These are phyloP conservation scores for Phaffomyces thermotolerans DNA, from an alignment of 805 yeast species.

Conservation along the genomic window DNA sequence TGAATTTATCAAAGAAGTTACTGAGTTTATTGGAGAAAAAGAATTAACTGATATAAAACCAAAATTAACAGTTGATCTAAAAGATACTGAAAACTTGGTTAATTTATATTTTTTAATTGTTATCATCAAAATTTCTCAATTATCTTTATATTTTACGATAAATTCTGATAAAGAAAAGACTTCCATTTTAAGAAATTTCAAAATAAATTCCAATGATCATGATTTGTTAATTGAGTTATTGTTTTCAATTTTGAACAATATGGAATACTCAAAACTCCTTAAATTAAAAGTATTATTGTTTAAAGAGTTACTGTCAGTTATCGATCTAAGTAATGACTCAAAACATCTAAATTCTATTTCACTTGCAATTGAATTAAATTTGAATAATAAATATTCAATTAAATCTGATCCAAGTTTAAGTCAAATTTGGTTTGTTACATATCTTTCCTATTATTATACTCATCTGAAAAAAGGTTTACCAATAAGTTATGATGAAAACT, in stretches of 20 bases:
- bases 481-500: slow-evolving; percentile 12
- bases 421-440: slow-evolving; percentile 16
- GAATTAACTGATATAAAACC: slow-evolving; percentile 22
- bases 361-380: slow-evolving; percentile 11
- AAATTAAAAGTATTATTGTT: slow-evolving; percentile 12
- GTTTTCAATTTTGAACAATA: slow-evolving; percentile 4
- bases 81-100: slow-evolving; percentile 10
- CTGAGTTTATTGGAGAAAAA: slow-evolving; percentile 36
- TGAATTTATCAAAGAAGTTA: slow-evolving; percentile 33
- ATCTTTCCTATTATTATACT: slow-evolving; percentile 10
- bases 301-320: slow-evolving; percentile 4
- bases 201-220: slow-evolving; percentile 10
- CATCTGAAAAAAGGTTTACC: slow-evolving; percentile 17
- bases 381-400: slow-evolving; percentile 11
- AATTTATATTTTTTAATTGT: slow-evolving; percentile 10
- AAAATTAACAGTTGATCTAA: slow-evolving; percentile 21
- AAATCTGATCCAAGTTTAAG: slow-evolving; percentile 7
- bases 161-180: slow-evolving; percentile 11
- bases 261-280: slow-evolving; percentile 3
- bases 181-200: slow-evolving; percentile 9
- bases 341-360: not conserved
- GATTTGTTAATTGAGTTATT: slow-evolving; percentile 16
- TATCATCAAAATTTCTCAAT: slow-evolving; percentile 15
- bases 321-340: slow-evolving; percentile 9
- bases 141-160: slow-evolving; percentile 11